Conservation (phyloP, 164 flowering plant genomes). For the Litsea cubeba region DNA sequence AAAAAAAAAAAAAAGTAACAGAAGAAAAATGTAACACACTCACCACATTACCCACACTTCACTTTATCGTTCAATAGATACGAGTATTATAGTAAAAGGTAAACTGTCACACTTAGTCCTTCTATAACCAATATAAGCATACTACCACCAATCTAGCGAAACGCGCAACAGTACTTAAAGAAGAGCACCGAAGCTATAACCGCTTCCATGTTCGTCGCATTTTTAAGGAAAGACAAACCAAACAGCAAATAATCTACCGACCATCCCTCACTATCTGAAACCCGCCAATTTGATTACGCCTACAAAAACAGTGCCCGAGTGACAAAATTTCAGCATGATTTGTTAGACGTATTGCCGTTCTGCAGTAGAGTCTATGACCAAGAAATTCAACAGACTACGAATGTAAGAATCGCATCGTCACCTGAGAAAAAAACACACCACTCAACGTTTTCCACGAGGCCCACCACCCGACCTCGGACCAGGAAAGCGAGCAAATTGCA, state of each 20-base stretch:
- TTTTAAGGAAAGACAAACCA: slow-evolving; percentile 10
- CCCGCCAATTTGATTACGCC: slow-evolving; percentile 15
- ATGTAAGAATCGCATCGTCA: slow-evolving; percentile 24
- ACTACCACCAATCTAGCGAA: neutral
- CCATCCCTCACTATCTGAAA: slow-evolving; percentile 10
- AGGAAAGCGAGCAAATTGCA: slow-evolving; percentile 94
- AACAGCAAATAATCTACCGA: slow-evolving; percentile 1
- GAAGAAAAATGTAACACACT: neutral
- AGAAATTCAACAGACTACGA: slow-evolving; percentile 22
- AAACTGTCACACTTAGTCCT: neutral
- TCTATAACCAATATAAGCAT: slow-evolving; percentile 1
- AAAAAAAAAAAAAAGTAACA: no score
- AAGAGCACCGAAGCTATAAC: neutral
- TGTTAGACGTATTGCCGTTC: slow-evolving; percentile 1
- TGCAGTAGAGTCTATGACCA: slow-evolving; percentile 14
- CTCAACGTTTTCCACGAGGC: slow-evolving; percentile 74
- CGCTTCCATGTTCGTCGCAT: neutral
- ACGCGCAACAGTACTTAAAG: neutral
- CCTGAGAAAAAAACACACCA: slow-evolving; percentile 38
- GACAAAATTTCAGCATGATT: slow-evolving; percentile 25
- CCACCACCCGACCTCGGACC: slow-evolving; percentile 94
- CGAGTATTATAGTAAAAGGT: neutral
- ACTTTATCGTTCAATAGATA: neutral
- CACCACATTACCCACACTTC: neutral
- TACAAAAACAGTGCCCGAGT: slow-evolving; percentile 33